Evolutionary conservation across 805 yeast genomes (phyloP), one percentile per base, ranked within the genome.

Genomic region (Metschnikowia bowlesiae): DNA sequence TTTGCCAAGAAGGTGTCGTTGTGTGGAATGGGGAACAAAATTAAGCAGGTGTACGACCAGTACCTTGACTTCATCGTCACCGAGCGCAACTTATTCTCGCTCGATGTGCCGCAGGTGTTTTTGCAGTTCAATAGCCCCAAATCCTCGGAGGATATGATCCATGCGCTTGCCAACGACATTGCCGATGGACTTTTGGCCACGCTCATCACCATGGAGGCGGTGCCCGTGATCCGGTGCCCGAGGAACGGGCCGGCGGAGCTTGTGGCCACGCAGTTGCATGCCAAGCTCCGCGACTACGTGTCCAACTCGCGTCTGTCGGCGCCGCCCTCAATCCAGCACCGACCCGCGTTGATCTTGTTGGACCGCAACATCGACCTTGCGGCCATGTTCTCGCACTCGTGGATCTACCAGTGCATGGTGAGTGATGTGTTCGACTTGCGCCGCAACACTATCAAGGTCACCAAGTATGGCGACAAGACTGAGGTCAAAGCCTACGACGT

Each of bases 341-440:
- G 96, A 53, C 81, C 86, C 2, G 97, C 92, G 10, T 73, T 94
- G 59, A 77, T 95, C 32, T 67, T 94, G 38, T 69, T 94, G 41
- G 99, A 94, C 69, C 79, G 99, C 67, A 88, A 86, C 63, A 76
- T 94, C 52, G 98, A 94, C 68, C 75, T 94, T 53, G 85, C 94
- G 1, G 85, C 96, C 13, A 92, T 94, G 97, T 84, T 94, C 67
- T 81, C 92, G 1, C 99, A 94, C 69, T 89, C 97, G 10, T 92
- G 98, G 97, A 91, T 95, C 45, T 94, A 94, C 66, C 96, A 92
- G 71, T 90, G 97, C 62, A 84, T 94, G 81, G 94, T 94, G 16
- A 87, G 91, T 62, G 99, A 94, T 65, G 94, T 90, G 5, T 89
- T 94, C 65, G 79, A 81, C 47, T 75, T 94, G 60, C 80, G 84